Percentiles rank a stretch among this genome's conserved stretches.
These are phyloP conservation scores for Solanum rostratum DNA, from an alignment of 257 asterid genomes.

Conservation along the genomic window DNA sequence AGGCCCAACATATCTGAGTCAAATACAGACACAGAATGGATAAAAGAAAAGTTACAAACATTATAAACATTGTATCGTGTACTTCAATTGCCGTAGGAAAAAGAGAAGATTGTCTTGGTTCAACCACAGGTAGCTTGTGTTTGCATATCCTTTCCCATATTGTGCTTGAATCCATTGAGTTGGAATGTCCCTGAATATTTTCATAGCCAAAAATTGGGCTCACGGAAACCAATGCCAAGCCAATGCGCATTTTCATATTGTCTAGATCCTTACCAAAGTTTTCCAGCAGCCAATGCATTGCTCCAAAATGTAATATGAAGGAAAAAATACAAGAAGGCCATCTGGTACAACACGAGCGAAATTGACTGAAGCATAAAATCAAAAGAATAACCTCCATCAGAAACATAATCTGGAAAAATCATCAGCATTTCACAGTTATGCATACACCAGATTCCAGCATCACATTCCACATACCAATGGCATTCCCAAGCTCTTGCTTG, in stretches of 20 bases:
- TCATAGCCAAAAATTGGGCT: conserved; percentile 1
- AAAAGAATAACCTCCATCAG: background rate
- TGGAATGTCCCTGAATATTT: conserved; percentile 45
- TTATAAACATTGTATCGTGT: background rate
- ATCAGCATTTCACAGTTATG: background rate
- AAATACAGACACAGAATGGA: background rate
- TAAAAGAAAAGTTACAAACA: background rate
- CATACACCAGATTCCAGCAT: background rate
- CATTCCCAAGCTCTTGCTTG: conserved; percentile 95
- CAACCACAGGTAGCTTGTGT: conserved; percentile 86
- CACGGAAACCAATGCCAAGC: background rate
- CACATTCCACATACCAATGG: conserved; percentile 60
- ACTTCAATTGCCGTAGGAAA: conserved; percentile 79
- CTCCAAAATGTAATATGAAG: conserved; percentile 87
- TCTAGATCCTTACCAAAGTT: conserved; percentile 40
- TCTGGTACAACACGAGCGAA: conserved; percentile 96
- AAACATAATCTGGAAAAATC: background rate
- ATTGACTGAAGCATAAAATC: conserved; percentile 52
- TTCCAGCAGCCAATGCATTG: conserved; percentile 91
- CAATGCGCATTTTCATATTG: background rate
- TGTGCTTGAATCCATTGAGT: conserved; percentile 46
- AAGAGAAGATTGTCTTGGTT: conserved; percentile 92
- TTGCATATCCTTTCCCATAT: conserved; percentile 98
- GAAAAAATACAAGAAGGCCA: conserved; percentile 92
- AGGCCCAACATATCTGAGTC: background rate